Evolutionary conservation across 2,329 filamentous ascomycete genomes (phyloP).

Genomic region (Penicillium polonicum): DNA sequence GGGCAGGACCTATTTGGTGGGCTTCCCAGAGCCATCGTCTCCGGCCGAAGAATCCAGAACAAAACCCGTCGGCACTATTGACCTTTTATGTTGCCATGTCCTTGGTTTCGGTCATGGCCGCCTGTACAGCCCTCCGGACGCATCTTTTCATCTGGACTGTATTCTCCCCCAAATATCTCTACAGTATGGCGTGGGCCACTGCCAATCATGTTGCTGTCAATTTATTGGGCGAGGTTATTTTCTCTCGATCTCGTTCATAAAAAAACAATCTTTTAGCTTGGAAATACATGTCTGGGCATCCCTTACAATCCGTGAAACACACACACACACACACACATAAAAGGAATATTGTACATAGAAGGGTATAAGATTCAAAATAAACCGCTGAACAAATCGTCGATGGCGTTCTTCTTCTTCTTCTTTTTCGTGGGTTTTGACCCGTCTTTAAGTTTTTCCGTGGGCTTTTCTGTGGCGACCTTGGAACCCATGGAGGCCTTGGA

Average conservation of each 20-base stretch:
- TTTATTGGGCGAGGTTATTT: slow-evolving; percentile 53
- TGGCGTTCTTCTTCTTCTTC: slow-evolving; percentile 61
- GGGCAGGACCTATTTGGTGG: slow-evolving; percentile 91
- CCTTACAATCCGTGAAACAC: neutral
- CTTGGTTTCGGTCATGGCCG: slow-evolving; percentile 76
- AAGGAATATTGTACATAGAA: neutral
- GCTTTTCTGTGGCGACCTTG: neutral
- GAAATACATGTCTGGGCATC: neutral
- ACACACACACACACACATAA: neutral
- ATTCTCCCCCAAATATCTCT: slow-evolving; percentile 95
- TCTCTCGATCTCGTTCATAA: slow-evolving; percentile 9
- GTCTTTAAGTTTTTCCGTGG: slow-evolving; percentile 1
- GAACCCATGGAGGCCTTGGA: neutral
- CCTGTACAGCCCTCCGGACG: slow-evolving; percentile 77
- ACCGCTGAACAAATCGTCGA: slow-evolving; percentile 70
- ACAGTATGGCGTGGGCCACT: slow-evolving; percentile 82
- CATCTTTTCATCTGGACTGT: slow-evolving; percentile 99
- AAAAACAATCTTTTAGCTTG: neutral
- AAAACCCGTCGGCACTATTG: slow-evolving; percentile 57
- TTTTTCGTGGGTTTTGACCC: slow-evolving; percentile 44
- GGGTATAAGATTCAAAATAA: slow-evolving; percentile 42
- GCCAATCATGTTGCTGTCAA: slow-evolving; percentile 78
- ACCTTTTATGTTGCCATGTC: slow-evolving; percentile 69
- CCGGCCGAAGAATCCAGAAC: slow-evolving; percentile 26
- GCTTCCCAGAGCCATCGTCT: slow-evolving; percentile 56